Base-by-base conservation (phyloP, 1,139 yeast species). In the Blastobotrys proliferans region DNA sequence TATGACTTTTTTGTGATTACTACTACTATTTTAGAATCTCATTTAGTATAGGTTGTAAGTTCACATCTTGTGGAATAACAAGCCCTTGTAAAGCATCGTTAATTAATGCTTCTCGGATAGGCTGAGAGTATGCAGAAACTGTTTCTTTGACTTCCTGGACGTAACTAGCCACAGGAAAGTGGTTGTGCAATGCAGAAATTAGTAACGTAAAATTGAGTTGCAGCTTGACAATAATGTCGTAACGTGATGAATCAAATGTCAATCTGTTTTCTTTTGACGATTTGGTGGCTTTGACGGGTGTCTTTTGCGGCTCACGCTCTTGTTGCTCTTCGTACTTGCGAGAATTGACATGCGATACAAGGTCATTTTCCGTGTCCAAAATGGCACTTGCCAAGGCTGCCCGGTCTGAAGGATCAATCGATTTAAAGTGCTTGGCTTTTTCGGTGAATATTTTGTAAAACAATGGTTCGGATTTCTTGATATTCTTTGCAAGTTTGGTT, bases 11-110 rank as follows among this genome's bases (percentile, higher is more conserved):
- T 3, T 34, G 25, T 13, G 13, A 32, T 27, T 32, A 39, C 34
- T 14, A 38, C 13, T 9, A 26, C 35, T 30, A 25, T 38, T 36
- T n/a, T 8, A 57, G 49, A 8, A 57, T 50, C 22, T 54, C 59
- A 16, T 48, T 46, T 18, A 58, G 31, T 4, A 56, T 48, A 9
- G 61, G 55, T 18, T 50, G 44, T 34, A 59, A 42, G 39, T 59
- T 60, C 10, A 59, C 55, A 30, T 52, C 54, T 9, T 50, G 49
- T 2, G 63, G 62, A 9, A 58, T 49, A 4, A 41, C 34, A 20
- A 58, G 49, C 4, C 55, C 55, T 28, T 53, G 43, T 6, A 59
- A 51, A 3, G 62, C 63, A 35, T 55, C 55, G 17, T 45, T 42
- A 10, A 58, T 28, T n/a, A 54, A 47, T 38, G 46, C 38, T 34